phyloP scores from a whole-genome alignment of 2,329 filamentous ascomycete species.

The Monosporascus cannonballus region DNA sequence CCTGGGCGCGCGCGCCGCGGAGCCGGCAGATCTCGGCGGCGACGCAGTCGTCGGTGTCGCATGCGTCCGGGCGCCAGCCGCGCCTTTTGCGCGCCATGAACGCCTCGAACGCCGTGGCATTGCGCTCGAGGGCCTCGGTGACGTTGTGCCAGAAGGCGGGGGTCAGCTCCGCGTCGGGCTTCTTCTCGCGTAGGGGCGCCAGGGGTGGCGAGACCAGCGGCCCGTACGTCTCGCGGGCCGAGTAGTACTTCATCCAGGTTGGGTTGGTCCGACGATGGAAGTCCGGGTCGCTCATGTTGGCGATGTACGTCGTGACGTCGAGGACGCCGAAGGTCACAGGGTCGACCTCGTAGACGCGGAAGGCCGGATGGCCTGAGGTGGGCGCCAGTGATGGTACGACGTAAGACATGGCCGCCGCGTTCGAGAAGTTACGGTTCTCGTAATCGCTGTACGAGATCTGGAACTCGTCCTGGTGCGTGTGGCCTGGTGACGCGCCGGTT shows the following conservation, averaged over 20 bases:
- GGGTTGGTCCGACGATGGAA: conserved; percentile 38
- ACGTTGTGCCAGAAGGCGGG: conserved; percentile 55
- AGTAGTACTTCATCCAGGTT: conserved; percentile 50
- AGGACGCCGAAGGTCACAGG: conserved; percentile 49
- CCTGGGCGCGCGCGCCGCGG: conserved; percentile 44
- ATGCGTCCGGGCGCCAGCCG: conserved; percentile 35
- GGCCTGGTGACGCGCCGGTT: conserved; percentile 21
- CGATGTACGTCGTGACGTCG: conserved; percentile 48
- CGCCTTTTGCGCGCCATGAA: conserved; percentile 43
- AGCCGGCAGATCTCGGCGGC: conserved; percentile 44
- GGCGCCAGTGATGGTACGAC: conserved; percentile 49
- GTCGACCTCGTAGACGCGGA: conserved; percentile 54
- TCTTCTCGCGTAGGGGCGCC: conserved; percentile 22
- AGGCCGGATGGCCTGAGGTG: conserved; percentile 48
- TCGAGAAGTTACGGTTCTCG: conserved; percentile 30
- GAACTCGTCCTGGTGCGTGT: conserved; percentile 53
- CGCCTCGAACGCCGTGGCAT: conserved; percentile 36
- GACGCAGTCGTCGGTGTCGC: conserved; percentile 34
- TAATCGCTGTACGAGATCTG: conserved; percentile 49
- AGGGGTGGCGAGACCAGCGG: conserved; percentile 35
- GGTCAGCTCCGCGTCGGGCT: conserved; percentile 36
- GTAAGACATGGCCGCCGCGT: conserved; percentile 46
- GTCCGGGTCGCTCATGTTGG: conserved; percentile 39
- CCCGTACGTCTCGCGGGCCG: conserved; percentile 49
- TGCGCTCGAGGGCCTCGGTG: conserved; percentile 39